phyloP scores from a whole-genome alignment of 768 basidiomycete genomes.

The Suillus tomentosus region DNA sequence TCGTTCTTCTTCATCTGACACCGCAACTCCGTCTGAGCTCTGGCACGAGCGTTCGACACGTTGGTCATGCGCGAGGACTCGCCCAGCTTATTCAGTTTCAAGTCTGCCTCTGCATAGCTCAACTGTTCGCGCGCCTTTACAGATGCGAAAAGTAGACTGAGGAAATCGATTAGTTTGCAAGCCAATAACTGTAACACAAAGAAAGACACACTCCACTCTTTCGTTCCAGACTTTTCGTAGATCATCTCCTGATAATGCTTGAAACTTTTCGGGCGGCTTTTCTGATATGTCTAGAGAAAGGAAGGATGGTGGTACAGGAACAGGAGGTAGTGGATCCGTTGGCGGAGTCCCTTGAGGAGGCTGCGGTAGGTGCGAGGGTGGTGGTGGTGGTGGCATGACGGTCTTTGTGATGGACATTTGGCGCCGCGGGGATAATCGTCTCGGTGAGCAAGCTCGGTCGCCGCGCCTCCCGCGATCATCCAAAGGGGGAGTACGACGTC shows the following conservation, averaged over 20 bases:
- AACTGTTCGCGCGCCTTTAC: constrained; percentile 37
- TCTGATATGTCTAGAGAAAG: not conserved
- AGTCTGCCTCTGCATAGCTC: constrained; percentile 34
- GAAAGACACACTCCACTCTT: constrained; percentile 41
- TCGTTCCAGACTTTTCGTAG: constrained; percentile 41
- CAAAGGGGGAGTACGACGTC: constrained; percentile 9
- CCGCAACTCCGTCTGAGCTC: constrained; percentile 28
- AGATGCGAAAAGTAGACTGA: constrained; percentile 39
- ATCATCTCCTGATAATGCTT: constrained; percentile 34
- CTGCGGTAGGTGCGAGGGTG: constrained; percentile 23
- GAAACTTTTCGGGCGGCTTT: not conserved
- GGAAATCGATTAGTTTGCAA: constrained; percentile 6
- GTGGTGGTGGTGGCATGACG: constrained; percentile 13
- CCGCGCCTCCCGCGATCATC: constrained; percentile 14
- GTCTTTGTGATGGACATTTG: constrained; percentile 3
- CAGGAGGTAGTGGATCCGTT: constrained; percentile 20
- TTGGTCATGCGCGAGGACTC: constrained; percentile 24
- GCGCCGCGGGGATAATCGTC: constrained; percentile 1
- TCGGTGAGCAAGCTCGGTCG: constrained; percentile 16
- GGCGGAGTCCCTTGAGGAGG: constrained; percentile 15
- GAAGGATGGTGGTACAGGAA: constrained; percentile 20
- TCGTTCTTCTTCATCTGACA: constrained; percentile 34
- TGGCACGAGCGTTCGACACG: constrained; percentile 28
- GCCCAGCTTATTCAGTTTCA: constrained; percentile 29
- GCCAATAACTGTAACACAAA: not conserved